Conservation (phyloP, 371 early-diverging fungal genomes). For the Mortierella sp. region DNA sequence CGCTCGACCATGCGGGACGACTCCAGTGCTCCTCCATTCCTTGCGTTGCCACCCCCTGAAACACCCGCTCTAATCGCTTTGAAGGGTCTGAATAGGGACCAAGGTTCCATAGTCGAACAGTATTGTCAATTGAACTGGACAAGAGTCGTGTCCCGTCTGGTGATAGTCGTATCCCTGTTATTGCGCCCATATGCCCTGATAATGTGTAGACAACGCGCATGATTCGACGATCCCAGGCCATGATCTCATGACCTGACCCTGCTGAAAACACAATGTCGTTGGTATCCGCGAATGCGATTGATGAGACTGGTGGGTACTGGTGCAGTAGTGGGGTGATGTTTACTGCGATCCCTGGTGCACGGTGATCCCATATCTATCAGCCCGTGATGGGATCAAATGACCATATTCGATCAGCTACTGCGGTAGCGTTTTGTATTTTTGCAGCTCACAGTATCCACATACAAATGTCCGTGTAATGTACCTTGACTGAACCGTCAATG, state of each 20-base stretch:
- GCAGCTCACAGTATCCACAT: no score
- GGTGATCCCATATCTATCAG: not conserved
- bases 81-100: not conserved
- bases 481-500: not conserved
- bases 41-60: not conserved
- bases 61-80: not conserved
- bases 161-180: constrained; percentile 4
- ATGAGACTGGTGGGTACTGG: not conserved
- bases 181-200: not conserved
- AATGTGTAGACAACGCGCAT: not conserved
- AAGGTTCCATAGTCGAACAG: constrained; percentile 3
- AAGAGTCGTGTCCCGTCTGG: not conserved
- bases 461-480: not conserved
- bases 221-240: not conserved
- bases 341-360: not conserved
- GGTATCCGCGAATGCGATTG: not conserved
- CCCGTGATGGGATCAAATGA: not conserved
- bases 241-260: not conserved
- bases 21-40: not conserved
- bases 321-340: not conserved
- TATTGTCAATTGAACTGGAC: not conserved
- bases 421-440: no score
- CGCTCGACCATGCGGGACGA: not conserved
- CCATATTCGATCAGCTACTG: no score
- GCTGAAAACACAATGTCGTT: not conserved